Evolutionary conservation across 139 green algal species (phyloP).

Genomic region (Micractinium sp.): DNA sequence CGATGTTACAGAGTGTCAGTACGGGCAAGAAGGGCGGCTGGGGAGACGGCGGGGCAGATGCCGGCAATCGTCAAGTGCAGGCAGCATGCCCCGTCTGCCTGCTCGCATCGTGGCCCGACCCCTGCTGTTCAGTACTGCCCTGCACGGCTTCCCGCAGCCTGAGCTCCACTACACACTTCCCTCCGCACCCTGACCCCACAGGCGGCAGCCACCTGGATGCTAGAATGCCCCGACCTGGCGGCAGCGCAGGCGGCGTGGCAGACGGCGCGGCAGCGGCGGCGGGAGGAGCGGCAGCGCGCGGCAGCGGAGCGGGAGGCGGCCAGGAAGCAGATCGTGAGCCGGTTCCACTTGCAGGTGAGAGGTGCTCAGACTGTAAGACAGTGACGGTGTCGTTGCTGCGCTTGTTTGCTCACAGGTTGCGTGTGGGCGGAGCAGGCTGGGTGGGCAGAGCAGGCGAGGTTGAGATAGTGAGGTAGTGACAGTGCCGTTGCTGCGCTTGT

Average conservation of each 20-base stretch:
- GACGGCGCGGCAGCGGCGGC: no score
- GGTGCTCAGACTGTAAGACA: background rate
- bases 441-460: no score
- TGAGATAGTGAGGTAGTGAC: no score
- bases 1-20: background rate
- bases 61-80: background rate
- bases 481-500: no score
- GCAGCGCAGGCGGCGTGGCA: constrained; percentile 17
- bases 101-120: background rate
- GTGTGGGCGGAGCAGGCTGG: no score
- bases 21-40: background rate
- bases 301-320: background rate
- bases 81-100: background rate
- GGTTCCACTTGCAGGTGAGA: background rate
- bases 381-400: background rate
- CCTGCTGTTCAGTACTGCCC: background rate
- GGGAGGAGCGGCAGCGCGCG: background rate
- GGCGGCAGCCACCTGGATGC: constrained; percentile 27
- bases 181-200: background rate
- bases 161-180: background rate
- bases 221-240: constrained; percentile 52
- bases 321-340: background rate
- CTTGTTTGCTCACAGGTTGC: background rate
- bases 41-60: background rate
- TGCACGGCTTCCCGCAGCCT: no score